These are phyloP conservation scores for Lumnitzera littorea DNA, from an alignment of 345 rosid species.

Conservation along the genomic window DNA sequence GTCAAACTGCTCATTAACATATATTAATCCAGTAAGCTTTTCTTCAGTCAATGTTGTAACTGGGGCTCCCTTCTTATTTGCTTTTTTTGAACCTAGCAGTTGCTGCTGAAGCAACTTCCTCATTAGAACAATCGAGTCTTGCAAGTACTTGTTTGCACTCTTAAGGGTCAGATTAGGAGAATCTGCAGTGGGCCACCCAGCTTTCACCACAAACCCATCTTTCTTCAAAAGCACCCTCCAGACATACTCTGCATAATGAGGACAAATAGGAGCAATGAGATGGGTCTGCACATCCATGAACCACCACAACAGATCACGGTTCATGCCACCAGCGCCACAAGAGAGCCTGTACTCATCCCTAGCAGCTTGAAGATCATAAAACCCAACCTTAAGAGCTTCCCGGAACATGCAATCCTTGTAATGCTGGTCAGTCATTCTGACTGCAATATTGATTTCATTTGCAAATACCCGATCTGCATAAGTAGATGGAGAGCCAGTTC, in stretches of 20 bases:
- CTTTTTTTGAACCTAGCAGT: slow-evolving; percentile 60
- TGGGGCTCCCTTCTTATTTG: slow-evolving; percentile 58
- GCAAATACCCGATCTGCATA: slow-evolving; percentile 84
- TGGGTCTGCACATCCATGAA: slow-evolving; percentile 92
- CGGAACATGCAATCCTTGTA: slow-evolving; percentile 72
- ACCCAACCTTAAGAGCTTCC: slow-evolving; percentile 86
- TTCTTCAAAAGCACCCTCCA: slow-evolving; percentile 84
- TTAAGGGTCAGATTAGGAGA: slow-evolving; percentile 69
- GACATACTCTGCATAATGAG: slow-evolving; percentile 83
- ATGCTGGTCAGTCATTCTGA: slow-evolving; percentile 59
- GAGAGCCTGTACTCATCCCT: slow-evolving; percentile 88
- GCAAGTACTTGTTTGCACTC: slow-evolving; percentile 86
- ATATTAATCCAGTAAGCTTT: slow-evolving; percentile 51
- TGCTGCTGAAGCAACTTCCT: slow-evolving; percentile 77
- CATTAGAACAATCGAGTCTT: slow-evolving; percentile 68
- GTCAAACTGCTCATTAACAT: slow-evolving; percentile 71
- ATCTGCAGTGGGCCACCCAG: slow-evolving; percentile 85
- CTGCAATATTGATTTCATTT: slow-evolving; percentile 82
- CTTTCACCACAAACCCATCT: slow-evolving; percentile 66
- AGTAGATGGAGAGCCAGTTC: slow-evolving; percentile 57
- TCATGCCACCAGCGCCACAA: slow-evolving; percentile 74
- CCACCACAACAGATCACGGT: slow-evolving; percentile 48
- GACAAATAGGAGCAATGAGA: slow-evolving; percentile 85
- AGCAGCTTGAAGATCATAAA: slow-evolving; percentile 90
- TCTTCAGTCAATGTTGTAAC: slow-evolving; percentile 36